Percentiles rank a stretch among this genome's conserved stretches.
Evolutionary conservation across 257 asterid species (phyloP).

Genomic region (Cynanchum wilfordii): DNA sequence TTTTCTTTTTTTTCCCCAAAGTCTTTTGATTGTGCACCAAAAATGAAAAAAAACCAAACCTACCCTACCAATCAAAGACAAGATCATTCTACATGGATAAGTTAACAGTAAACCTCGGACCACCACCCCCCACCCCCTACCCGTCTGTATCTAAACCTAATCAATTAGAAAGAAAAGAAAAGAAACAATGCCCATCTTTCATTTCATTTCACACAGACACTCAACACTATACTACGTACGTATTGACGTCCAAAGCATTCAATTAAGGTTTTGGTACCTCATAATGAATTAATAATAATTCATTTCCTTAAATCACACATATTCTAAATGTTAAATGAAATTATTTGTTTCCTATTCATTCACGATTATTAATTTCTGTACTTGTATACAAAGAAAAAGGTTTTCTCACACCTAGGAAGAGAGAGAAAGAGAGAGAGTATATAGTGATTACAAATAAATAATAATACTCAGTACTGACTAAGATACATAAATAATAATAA

Average conservation of each 20-base stretch:
- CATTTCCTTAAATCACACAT: too few species aligned
- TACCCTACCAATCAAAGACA: conserved; percentile 24
- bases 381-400: background rate
- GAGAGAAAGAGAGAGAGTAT: background rate
- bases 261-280: background rate
- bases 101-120: conserved; percentile 4
- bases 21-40: conserved; percentile 13
- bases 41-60: background rate
- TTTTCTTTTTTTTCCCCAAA: too few species aligned
- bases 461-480: background rate
- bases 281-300: too few species aligned
- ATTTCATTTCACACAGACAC: background rate
- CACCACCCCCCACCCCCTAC: background rate
- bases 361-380: background rate
- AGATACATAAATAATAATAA: conserved; percentile 2
- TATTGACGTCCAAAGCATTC: too few species aligned
- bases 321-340: too few species aligned
- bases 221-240: background rate
- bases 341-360: background rate
- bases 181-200: background rate
- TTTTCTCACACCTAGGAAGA: background rate
- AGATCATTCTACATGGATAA: conserved; percentile 11
- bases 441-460: conserved; percentile 3
- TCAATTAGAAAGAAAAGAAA: background rate
- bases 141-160: too few species aligned